Evolutionary conservation across 1,284 basidiomycete species (phyloP).

Genomic region (Tausonia pullulans): DNA sequence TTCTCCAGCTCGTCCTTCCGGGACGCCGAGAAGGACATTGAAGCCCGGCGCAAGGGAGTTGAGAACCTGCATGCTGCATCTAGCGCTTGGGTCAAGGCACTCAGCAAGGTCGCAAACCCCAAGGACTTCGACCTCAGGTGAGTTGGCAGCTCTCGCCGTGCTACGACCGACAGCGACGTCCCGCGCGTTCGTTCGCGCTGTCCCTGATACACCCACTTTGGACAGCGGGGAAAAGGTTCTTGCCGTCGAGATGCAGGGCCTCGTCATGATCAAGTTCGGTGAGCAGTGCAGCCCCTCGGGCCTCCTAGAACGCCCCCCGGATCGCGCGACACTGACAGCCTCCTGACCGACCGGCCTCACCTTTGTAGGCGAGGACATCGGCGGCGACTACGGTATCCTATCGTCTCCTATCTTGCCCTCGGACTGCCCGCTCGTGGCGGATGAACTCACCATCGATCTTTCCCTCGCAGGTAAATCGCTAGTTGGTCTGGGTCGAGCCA

Average conservation of each 20-base stretch:
- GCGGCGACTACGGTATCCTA: constrained; percentile 52
- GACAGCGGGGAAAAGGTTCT: constrained; percentile 36
- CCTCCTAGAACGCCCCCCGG: no score
- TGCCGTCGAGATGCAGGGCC: constrained; percentile 62
- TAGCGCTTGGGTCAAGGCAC: background rate
- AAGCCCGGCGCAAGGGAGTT: constrained; percentile 51
- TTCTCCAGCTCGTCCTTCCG: constrained; percentile 34
- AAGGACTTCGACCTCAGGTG: no score
- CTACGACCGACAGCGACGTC: no score
- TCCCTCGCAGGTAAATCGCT: constrained; percentile 49
- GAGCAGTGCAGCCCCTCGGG: constrained; percentile 53
- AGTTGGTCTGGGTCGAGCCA: constrained; percentile 59
- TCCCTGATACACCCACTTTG: constrained; percentile 17
- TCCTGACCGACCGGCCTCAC: no score
- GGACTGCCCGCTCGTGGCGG: constrained; percentile 1
- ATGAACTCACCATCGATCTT: constrained; percentile 7
- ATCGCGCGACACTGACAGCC: no score
- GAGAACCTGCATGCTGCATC: constrained; percentile 38
- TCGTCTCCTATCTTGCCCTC: background rate
- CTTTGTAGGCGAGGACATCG: constrained; percentile 17
- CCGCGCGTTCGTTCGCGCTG: no score
- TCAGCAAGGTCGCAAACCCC: no score
- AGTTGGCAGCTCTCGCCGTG: no score
- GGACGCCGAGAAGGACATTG: constrained; percentile 57
- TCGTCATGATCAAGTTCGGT: constrained; percentile 75